Evolutionary conservation across 1,284 basidiomycete species (phyloP).

Genomic region (Serendipita sp.): DNA sequence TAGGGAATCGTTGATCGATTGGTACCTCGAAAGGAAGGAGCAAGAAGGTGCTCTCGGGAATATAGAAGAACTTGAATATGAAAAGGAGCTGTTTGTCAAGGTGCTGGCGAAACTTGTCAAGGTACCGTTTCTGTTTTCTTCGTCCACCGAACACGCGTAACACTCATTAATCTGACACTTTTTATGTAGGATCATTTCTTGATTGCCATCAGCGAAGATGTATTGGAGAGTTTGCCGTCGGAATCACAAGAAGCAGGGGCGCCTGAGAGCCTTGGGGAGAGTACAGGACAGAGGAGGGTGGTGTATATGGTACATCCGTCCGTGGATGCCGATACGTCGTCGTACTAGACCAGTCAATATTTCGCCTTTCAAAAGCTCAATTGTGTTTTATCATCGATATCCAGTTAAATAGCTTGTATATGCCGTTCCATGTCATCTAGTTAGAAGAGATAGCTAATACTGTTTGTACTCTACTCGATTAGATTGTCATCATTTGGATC

Average conservation of each 20-base stretch:
- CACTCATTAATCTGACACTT: not conserved
- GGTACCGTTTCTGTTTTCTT: slow-evolving; percentile 30
- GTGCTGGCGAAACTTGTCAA: slow-evolving; percentile 82
- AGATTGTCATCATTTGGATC: too few species aligned
- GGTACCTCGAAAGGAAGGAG: slow-evolving; percentile 90
- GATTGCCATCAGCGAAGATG: slow-evolving; percentile 69
- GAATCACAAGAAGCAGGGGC: slow-evolving; percentile 36
- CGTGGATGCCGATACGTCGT: slow-evolving; percentile 47
- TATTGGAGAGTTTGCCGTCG: slow-evolving; percentile 54
- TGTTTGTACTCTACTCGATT: too few species aligned
- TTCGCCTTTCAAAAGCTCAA: too few species aligned
- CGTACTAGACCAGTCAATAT: not conserved
- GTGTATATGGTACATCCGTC: slow-evolving; percentile 73
- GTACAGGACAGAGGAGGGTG: slow-evolving; percentile 44
- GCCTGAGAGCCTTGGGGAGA: slow-evolving; percentile 26
- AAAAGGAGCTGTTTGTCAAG: slow-evolving; percentile 82
- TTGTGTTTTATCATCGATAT: too few species aligned
- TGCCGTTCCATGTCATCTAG: too few species aligned
- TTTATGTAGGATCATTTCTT: slow-evolving; percentile 64
- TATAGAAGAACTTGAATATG: slow-evolving; percentile 82
- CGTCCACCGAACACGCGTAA: not conserved
- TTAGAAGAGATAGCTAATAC: too few species aligned
- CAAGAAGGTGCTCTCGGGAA: slow-evolving; percentile 51
- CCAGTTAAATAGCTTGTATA: too few species aligned
- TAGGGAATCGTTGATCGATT: slow-evolving; percentile 83